Base-by-base conservation (phyloP, 2,329 filamentous ascomycete genomes). In the Fonsecaea erecta region DNA sequence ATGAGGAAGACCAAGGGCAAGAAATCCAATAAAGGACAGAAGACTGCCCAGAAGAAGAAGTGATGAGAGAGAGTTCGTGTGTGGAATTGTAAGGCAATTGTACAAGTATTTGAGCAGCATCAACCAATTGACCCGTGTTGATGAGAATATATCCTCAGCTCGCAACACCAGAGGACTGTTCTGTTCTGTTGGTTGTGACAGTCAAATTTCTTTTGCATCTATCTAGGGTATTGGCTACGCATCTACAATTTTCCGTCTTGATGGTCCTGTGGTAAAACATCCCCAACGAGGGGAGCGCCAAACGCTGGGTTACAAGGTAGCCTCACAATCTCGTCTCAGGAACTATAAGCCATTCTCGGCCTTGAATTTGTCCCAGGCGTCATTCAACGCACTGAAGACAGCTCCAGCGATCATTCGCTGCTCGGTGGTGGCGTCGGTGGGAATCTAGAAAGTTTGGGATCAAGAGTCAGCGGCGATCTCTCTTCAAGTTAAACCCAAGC, bases 341-440 rank as follows among this genome's bases (percentile, higher is more conserved):
- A 46, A 46, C 28, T 70, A 87, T 46, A 87, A 77, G 59, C 81
- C 81, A 72, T 89, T 89, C 70, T 89, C 86, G 52, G 78, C 78
- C 75, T 86, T 87, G 77, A 89, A 89, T 73, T 87, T 88, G 72
- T 89, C 87, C 87, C 87, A 89, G 7, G 87, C 86, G 74, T 89
- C 87, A 70, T 89, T 89, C 71, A 89, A 73, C 12, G 85, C 84
- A 68, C 84, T 86, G 70, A 89, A 89, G 1, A 89, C 87, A 2
- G 85, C 83, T 28, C 84, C 85, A 69, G 86, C 86, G 68, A 89
- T 86, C 87, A 89, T 89, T 62, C 81, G 81, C 74, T 89, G 87
- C 72, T 89, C 87, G 0, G 86, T 88, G 1, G 86, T 88, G n/a
- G 87, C 87, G 60, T 80, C 80, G 66, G 85, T 86, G 3, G 87